Evolutionary conservation across 495 filamentous ascomycete genomes (phyloP).

Genomic region (Chaetomium fimeti): DNA sequence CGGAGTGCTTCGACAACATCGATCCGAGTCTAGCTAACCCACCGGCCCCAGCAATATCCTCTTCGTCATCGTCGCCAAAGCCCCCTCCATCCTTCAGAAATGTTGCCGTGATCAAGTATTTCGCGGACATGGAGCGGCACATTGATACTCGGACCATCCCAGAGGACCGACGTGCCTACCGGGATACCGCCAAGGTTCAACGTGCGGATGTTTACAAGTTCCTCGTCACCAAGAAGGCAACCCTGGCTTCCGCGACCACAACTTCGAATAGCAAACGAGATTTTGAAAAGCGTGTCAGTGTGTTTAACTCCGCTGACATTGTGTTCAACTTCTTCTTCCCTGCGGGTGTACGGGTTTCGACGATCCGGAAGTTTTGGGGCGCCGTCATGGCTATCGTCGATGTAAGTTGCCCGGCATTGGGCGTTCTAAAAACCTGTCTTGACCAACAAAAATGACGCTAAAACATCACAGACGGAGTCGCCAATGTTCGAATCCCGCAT

Average conservation of each 20-base stretch:
- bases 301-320: conserved; percentile 36
- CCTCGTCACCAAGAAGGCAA: background rate
- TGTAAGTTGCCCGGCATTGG: conserved; percentile 14
- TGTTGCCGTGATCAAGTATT: conserved; percentile 2
- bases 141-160: background rate
- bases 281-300: conserved; percentile 31
- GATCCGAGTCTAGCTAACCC: background rate
- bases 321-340: conserved; percentile 43
- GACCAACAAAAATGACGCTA: too few relatives aligned
- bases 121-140: background rate
- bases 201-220: background rate
- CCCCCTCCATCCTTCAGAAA: background rate
- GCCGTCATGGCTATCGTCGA: conserved; percentile 31
- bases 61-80: background rate
- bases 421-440: background rate
- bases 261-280: conserved; percentile 2
- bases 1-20: conserved; percentile 21
- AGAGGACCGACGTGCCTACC: background rate
- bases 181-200: background rate
- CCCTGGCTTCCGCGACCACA: too few relatives aligned
- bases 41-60: background rate
- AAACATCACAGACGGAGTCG: too few relatives aligned
- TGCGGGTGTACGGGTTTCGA: conserved; percentile 21
- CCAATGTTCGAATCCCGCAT: background rate
- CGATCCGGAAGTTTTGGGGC: conserved; percentile 40